Conservation (phyloP, 805 yeast genomes). For the Lipomyces kockii region DNA sequence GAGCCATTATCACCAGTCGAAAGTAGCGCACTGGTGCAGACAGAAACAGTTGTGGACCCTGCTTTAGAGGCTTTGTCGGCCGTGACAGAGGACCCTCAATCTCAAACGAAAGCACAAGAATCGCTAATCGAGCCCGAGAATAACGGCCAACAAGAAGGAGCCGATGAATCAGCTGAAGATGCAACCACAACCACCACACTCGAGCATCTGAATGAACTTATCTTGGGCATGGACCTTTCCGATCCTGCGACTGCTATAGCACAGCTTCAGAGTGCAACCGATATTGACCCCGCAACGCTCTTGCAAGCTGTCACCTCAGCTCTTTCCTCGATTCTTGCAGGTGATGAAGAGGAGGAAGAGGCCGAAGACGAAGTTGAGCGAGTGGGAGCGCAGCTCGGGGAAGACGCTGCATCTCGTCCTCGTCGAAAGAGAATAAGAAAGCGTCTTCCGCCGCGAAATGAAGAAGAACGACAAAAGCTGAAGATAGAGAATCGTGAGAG, state of each 20-base stretch:
- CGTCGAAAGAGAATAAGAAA: conserved; percentile 12
- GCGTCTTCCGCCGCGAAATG: conserved; percentile 33
- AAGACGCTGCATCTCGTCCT: conserved; percentile 1
- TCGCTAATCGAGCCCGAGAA: background rate
- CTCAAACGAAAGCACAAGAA: background rate
- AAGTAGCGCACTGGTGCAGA: background rate
- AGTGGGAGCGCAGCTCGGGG: conserved; percentile 4
- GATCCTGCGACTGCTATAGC: conserved; percentile 34
- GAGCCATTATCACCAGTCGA: background rate
- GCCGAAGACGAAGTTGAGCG: conserved; percentile 5
- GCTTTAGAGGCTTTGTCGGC: background rate
- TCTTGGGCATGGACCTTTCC: conserved; percentile 32
- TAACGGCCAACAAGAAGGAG: background rate
- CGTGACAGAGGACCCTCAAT: background rate
- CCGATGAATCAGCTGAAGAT: conserved; percentile 7
- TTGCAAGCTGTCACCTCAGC: conserved; percentile 35
- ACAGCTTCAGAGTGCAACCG: conserved; percentile 30
- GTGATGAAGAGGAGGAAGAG: conserved; percentile 22
- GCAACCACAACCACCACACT: conserved; percentile 8
- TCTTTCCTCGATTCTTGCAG: conserved; percentile 23
- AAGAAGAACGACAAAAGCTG: conserved; percentile 57
- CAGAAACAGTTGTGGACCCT: background rate
- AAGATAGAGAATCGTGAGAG: conserved; percentile 74
- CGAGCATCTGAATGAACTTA: conserved; percentile 26
- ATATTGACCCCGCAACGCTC: conserved; percentile 32